Evolutionary conservation across 2,329 filamentous ascomycete genomes (phyloP).

Genomic region (Scedosporium apiospermum): DNA sequence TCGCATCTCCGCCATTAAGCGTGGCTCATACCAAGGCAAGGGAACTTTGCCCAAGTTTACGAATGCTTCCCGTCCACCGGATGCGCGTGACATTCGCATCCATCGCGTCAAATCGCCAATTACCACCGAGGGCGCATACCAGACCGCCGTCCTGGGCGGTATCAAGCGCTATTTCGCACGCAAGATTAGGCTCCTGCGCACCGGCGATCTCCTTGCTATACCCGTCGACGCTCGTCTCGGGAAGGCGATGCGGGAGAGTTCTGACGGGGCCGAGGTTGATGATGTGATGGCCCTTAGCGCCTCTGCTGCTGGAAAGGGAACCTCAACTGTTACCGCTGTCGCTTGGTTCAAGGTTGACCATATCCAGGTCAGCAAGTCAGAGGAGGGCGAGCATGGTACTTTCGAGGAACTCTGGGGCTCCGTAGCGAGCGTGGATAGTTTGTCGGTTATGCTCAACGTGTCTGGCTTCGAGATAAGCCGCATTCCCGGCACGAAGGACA

Average conservation of each 20-base stretch:
- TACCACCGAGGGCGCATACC: constrained; percentile 74
- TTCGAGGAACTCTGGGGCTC: constrained; percentile 73
- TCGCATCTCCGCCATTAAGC: constrained; percentile 62
- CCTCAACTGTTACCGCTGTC: constrained; percentile 47
- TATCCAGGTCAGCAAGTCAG: constrained; percentile 48
- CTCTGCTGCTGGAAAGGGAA: constrained; percentile 16
- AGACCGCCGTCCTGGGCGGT: constrained; percentile 77
- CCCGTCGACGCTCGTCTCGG: constrained; percentile 81
- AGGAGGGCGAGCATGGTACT: constrained; percentile 43
- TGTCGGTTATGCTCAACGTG: constrained; percentile 81
- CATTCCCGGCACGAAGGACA: constrained; percentile 66
- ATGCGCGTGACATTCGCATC: constrained; percentile 69
- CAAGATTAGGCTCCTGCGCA: constrained; percentile 72
- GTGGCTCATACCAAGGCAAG: constrained; percentile 36
- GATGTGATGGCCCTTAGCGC: constrained; percentile 53
- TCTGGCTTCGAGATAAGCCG: constrained; percentile 79
- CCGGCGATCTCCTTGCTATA: constrained; percentile 80
- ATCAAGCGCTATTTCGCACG: constrained; percentile 83
- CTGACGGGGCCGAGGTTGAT: constrained; percentile 58
- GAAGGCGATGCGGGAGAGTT: constrained; percentile 66
- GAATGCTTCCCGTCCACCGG: constrained; percentile 45
- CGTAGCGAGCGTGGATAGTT: constrained; percentile 75
- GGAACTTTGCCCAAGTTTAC: constrained; percentile 47
- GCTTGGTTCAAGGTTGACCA: constrained; percentile 91
- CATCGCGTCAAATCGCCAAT: constrained; percentile 83